Percentiles rank a stretch among this genome's conserved stretches.
These are phyloP conservation scores for Leptomonas seymouri DNA, from an alignment of 208 protist species.

Conservation along the genomic window DNA sequence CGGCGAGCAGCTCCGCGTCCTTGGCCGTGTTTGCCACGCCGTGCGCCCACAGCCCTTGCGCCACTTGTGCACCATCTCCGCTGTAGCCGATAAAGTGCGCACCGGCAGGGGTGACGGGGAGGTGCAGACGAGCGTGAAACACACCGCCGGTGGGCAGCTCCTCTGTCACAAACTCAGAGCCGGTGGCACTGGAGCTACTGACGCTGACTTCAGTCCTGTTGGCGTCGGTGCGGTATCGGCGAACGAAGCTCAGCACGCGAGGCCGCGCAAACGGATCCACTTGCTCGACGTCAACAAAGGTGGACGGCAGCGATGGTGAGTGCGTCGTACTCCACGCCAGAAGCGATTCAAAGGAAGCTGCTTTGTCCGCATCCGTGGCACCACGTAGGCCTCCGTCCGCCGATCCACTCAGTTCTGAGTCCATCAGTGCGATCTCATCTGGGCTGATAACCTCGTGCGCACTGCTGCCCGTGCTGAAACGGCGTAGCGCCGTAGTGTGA, in stretches of 20 bases:
- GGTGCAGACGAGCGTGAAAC: constrained; percentile 28
- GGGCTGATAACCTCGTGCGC: constrained; percentile 22
- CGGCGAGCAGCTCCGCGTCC: constrained; percentile 78
- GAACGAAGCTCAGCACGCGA: constrained; percentile 82
- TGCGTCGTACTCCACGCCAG: constrained; percentile 15
- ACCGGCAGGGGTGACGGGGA: constrained; percentile 15
- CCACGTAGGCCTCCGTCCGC: not conserved
- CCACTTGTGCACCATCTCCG: not conserved
- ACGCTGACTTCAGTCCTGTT: not conserved
- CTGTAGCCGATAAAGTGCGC: constrained; percentile 1
- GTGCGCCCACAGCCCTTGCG: constrained; percentile 72
- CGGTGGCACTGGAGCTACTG: not conserved
- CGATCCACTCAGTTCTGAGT: not conserved
- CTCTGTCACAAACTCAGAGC: constrained; percentile 17
- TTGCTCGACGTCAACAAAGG: constrained; percentile 34
- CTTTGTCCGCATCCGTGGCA: not conserved
- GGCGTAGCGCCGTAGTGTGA: not conserved
- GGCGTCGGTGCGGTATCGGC: constrained; percentile 55
- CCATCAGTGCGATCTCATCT: constrained; percentile 13
- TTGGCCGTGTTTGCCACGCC: constrained; percentile 71
- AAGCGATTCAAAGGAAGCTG: not conserved
- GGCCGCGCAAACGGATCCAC: constrained; percentile 64
- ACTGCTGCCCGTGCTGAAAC: constrained; percentile 6
- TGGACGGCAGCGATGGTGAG: constrained; percentile 19
- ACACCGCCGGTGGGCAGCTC: constrained; percentile 16